Conservation (phyloP, 106 monocot genomes). For the Acorus gramineus region DNA sequence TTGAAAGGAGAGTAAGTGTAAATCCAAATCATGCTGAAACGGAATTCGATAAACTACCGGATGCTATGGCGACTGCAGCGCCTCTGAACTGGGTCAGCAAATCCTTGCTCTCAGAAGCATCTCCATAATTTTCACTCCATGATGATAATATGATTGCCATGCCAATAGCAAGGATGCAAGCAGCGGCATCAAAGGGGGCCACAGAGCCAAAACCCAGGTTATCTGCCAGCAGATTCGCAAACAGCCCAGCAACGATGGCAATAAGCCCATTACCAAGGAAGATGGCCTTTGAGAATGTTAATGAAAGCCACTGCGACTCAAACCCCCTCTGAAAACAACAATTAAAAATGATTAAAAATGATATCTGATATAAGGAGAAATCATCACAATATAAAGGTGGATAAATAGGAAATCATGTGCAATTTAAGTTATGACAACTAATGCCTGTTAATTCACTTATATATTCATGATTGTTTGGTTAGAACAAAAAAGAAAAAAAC, state of each 20-base stretch:
- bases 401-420: too few relatives aligned
- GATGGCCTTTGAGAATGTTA: constrained; percentile 98
- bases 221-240: constrained; percentile 77
- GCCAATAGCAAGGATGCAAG: constrained; percentile 83
- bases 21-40: not conserved
- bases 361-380: too few relatives aligned
- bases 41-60: constrained; percentile 37
- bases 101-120: constrained; percentile 83
- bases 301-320: constrained; percentile 90
- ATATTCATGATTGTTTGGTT: too few relatives aligned
- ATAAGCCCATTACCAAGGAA: constrained; percentile 96
- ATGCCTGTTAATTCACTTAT: too few relatives aligned
- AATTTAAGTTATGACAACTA: too few relatives aligned
- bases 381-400: too few relatives aligned
- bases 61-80: constrained; percentile 88
- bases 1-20: not conserved
- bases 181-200: constrained; percentile 95
- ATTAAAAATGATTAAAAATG: too few relatives aligned
- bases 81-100: constrained; percentile 74
- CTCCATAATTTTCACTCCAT: constrained; percentile 95
- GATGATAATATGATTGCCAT: constrained; percentile 84
- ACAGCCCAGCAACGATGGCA: constrained; percentile 74
- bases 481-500: too few relatives aligned
- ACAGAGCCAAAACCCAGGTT: constrained; percentile 90
- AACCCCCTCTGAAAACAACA: constrained; percentile 57